A percentile compares a stretch with the other conserved stretches of the same genome.
Conservation (phyloP, 768 basidiomycete genomes). For the Naganishia kalamii region DNA sequence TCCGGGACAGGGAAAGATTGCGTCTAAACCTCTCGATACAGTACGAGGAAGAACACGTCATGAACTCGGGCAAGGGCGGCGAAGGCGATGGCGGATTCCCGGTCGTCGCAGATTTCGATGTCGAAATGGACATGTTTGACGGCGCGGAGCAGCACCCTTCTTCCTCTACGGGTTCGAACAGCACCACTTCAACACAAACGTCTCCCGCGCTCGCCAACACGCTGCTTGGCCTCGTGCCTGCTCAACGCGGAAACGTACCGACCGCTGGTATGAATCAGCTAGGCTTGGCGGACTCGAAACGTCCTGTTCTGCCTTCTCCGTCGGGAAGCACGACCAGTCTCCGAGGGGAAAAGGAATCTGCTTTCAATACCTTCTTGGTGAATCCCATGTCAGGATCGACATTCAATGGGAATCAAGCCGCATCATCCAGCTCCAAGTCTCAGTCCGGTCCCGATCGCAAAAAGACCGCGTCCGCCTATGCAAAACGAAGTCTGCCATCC, state of each 20-base stretch:
- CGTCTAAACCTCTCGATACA: neutral
- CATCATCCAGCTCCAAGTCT: slow-evolving; percentile 5
- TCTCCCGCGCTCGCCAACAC: slow-evolving; percentile 13
- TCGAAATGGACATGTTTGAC: slow-evolving; percentile 24
- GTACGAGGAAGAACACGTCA: slow-evolving; percentile 27
- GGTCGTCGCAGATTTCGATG: slow-evolving; percentile 18
- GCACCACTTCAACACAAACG: slow-evolving; percentile 14
- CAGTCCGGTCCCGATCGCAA: slow-evolving; percentile 11
- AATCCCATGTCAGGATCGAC: slow-evolving; percentile 14
- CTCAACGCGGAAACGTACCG: neutral
- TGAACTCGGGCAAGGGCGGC: slow-evolving; percentile 21
- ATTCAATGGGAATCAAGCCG: slow-evolving; percentile 1
- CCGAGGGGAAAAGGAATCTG: slow-evolving; percentile 13
- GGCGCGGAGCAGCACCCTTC: slow-evolving; percentile 35
- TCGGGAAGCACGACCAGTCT: neutral
- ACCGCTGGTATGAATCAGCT: slow-evolving; percentile 20
- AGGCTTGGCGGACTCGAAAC: neutral
- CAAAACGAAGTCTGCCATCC: slow-evolving; percentile 9
- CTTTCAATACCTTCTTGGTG: slow-evolving; percentile 22
- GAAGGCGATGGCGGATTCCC: slow-evolving; percentile 20
- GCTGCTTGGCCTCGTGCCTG: slow-evolving; percentile 15
- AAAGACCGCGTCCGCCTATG: slow-evolving; percentile 10
- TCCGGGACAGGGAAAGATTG: neutral
- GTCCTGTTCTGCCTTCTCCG: neutral
- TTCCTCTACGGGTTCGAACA: slow-evolving; percentile 32